phyloP scores from a whole-genome alignment of 2,329 filamentous ascomycete genomes.

The Hymenotorrendiella dingleyae region DNA sequence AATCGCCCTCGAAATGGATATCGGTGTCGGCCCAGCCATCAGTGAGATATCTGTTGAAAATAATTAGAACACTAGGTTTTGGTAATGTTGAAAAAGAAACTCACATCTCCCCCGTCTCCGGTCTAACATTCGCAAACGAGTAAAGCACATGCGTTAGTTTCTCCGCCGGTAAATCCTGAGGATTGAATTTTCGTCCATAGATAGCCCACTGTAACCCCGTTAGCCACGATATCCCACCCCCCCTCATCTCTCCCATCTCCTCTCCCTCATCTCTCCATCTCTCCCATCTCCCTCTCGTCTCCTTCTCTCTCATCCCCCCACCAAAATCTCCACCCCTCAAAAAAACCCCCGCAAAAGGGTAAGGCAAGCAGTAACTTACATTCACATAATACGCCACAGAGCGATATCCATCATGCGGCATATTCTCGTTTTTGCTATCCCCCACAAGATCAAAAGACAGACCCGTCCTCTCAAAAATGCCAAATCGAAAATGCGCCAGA shows the following conservation, averaged over 20 bases:
- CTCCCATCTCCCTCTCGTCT: not conserved
- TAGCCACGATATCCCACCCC: not conserved
- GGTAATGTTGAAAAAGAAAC: slow-evolving; percentile 7
- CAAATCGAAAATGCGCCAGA: slow-evolving; percentile 14
- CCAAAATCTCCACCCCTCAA: not conserved
- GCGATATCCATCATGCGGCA: slow-evolving; percentile 45
- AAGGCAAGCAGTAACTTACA: slow-evolving; percentile 40
- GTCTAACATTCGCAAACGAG: slow-evolving; percentile 78
- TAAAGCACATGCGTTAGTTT: slow-evolving; percentile 88
- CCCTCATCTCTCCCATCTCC: not conserved
- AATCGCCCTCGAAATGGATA: slow-evolving; percentile 57
- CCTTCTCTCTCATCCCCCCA: not conserved
- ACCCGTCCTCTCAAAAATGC: not conserved
- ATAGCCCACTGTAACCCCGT: slow-evolving; percentile 53
- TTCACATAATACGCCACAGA: slow-evolving; percentile 71
- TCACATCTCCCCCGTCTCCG: slow-evolving; percentile 74
- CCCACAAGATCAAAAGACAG: not conserved
- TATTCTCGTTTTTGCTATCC: slow-evolving; percentile 15
- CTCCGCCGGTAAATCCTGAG: slow-evolving; percentile 73
- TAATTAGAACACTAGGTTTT: too few species aligned
- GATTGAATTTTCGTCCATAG: slow-evolving; percentile 79
- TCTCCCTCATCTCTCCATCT: not conserved
- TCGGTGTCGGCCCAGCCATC: slow-evolving; percentile 57
- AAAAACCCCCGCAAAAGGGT: not conserved
- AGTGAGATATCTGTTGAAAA: slow-evolving; percentile 40